Conservation (phyloP, 441 rosid species). For the Populus hybrid region DNA sequence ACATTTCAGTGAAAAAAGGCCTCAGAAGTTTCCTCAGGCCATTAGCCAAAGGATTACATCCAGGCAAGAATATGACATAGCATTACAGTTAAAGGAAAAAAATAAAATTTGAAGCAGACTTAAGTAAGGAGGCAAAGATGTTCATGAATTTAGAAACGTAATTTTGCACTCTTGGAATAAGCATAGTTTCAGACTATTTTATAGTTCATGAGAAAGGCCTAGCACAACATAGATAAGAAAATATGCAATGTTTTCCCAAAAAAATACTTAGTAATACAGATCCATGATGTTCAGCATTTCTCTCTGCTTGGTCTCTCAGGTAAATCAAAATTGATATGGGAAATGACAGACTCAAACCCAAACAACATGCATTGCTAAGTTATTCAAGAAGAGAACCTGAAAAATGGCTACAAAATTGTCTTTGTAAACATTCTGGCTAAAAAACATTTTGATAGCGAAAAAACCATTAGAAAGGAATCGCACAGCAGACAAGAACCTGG, state of each 20-base stretch:
- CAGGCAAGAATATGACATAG: not conserved
- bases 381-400: not conserved
- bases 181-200: not conserved
- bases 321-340: not conserved
- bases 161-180: not conserved
- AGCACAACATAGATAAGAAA: not conserved
- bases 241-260: not conserved
- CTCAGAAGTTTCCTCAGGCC: not conserved
- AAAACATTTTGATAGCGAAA: not conserved
- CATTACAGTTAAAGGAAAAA: not conserved
- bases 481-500: slow-evolving; percentile 48
- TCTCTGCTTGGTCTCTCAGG: not conserved
- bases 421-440: not conserved
- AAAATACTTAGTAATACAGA: not conserved
- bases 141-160: not conserved
- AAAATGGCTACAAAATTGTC: not conserved
- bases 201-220: not conserved
- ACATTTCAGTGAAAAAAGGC: slow-evolving; percentile 12
- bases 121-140: not conserved
- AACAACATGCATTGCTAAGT: too few species aligned
- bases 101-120: not conserved
- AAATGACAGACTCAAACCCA: not conserved
- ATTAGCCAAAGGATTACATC: too few species aligned
- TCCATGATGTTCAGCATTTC: not conserved
- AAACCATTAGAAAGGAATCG: not conserved